A percentile compares a stretch with the other conserved stretches of the same genome.
Evolutionary conservation across 179 eudicot species (phyloP).

Genomic region (Heliamphora pulchella): DNA sequence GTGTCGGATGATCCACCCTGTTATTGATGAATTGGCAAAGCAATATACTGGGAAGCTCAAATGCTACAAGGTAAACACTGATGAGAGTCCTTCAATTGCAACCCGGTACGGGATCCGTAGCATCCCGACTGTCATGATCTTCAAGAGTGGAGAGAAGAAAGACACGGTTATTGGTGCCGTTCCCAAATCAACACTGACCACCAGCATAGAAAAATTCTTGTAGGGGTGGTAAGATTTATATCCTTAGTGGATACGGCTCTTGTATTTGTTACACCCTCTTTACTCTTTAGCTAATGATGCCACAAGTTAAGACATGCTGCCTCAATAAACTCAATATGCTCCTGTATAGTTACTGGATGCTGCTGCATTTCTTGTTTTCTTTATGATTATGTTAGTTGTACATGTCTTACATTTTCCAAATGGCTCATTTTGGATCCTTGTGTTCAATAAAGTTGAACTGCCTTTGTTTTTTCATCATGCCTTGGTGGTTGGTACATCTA

Average conservation of each 20-base stretch:
- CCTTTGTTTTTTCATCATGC: not conserved
- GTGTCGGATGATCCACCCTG: conserved; percentile 78
- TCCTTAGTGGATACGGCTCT: conserved; percentile 1
- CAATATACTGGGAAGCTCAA: conserved; percentile 64
- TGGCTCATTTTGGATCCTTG: conserved; percentile 5
- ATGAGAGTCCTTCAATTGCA: conserved; percentile 66
- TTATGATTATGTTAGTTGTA: not conserved
- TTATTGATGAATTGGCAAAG: conserved; percentile 68
- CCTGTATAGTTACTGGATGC: conserved; percentile 21
- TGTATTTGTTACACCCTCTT: not conserved
- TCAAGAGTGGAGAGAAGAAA: conserved; percentile 91
- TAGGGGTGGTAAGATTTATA: conserved; percentile 20
- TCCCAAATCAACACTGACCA: conserved; percentile 65
- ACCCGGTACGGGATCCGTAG: conserved; percentile 75
- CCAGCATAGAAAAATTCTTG: conserved; percentile 61
- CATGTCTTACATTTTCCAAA: not conserved
- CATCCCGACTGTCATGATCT: conserved; percentile 81
- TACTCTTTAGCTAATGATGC: not conserved
- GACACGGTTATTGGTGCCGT: conserved; percentile 87
- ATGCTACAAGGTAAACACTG: conserved; percentile 80
- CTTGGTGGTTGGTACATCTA: not conserved
- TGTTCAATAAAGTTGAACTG: not conserved
- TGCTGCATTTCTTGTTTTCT: conserved; percentile 8
- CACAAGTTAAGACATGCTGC: conserved; percentile 12
- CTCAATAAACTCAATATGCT: conserved; percentile 18